Evolutionary conservation across 108 stramenopile genomes (phyloP).

Genomic region (Schizochytrium sp.): DNA sequence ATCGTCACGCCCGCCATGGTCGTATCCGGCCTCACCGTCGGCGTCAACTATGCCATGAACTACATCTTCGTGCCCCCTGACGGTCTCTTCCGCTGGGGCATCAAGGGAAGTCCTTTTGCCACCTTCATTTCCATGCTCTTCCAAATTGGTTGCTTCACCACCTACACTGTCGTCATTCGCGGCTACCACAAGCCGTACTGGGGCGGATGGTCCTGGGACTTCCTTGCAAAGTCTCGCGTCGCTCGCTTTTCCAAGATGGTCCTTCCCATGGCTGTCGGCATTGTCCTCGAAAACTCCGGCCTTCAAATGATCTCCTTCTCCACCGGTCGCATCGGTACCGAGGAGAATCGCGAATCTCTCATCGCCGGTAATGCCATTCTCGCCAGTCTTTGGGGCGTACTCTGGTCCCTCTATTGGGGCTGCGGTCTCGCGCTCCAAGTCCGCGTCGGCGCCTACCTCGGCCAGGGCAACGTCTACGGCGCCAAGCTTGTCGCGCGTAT

Average conservation of each 20-base stretch:
- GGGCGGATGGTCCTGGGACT: constrained; percentile 19
- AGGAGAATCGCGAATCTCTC: neutral
- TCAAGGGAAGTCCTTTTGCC: neutral
- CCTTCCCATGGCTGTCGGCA: constrained; percentile 3
- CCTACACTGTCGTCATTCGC: neutral
- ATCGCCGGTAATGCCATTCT: neutral
- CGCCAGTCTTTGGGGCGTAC: neutral
- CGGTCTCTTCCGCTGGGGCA: neutral
- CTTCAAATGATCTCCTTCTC: neutral
- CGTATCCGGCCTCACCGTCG: neutral
- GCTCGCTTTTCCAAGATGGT: constrained; percentile 3
- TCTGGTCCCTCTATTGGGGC: constrained; percentile 14
- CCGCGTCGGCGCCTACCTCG: constrained; percentile 15
- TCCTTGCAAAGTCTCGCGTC: neutral
- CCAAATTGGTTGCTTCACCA: neutral
- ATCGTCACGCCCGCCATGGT: constrained; percentile 1
- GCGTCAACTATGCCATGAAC: constrained; percentile 14
- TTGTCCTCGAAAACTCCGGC: constrained; percentile 3
- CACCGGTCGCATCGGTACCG: neutral
- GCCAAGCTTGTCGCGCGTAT: neutral
- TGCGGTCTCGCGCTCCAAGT: neutral
- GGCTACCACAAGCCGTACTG: constrained; percentile 17
- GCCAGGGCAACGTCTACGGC: constrained; percentile 1
- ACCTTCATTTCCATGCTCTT: constrained; percentile 17
- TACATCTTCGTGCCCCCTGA: neutral